Percentiles rank a stretch among this genome's conserved stretches.
phyloP scores from a whole-genome alignment of 345 rosid species.

The Aegle marmelos region DNA sequence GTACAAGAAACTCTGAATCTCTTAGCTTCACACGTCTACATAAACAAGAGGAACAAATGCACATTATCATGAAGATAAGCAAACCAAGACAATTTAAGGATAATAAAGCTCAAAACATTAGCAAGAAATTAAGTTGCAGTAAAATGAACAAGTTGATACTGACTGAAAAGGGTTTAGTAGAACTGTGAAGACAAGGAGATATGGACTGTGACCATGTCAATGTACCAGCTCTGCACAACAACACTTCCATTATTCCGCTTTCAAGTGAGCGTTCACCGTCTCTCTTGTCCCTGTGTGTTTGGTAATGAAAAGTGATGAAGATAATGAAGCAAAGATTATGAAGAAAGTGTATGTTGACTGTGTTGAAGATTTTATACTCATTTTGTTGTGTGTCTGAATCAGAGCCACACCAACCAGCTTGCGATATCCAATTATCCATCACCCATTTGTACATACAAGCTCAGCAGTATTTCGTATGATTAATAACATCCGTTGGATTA shows the following conservation, averaged over 20 bases:
- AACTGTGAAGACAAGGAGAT: constrained; percentile 38
- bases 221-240: constrained; percentile 37
- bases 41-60: constrained; percentile 5
- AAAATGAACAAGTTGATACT: background rate
- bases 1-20: constrained; percentile 42
- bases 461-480: background rate
- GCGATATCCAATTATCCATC: constrained; percentile 12
- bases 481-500: background rate
- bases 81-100: background rate
- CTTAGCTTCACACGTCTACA: constrained; percentile 35
- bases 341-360: background rate
- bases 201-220: constrained; percentile 55
- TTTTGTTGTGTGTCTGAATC: constrained; percentile 33
- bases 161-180: constrained; percentile 40
- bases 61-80: background rate
- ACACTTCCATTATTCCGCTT: constrained; percentile 33
- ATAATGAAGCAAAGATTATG: background rate
- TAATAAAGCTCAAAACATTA: background rate
- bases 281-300: background rate
- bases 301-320: background rate
- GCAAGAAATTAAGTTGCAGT: background rate
- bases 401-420: constrained; percentile 41
- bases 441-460: background rate
- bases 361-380: background rate
- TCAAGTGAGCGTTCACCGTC: background rate